Evolutionary conservation across 306 rosid genomes (phyloP), one percentile per base, ranked within the genome.

Genomic region (Carpinus fangiana): DNA sequence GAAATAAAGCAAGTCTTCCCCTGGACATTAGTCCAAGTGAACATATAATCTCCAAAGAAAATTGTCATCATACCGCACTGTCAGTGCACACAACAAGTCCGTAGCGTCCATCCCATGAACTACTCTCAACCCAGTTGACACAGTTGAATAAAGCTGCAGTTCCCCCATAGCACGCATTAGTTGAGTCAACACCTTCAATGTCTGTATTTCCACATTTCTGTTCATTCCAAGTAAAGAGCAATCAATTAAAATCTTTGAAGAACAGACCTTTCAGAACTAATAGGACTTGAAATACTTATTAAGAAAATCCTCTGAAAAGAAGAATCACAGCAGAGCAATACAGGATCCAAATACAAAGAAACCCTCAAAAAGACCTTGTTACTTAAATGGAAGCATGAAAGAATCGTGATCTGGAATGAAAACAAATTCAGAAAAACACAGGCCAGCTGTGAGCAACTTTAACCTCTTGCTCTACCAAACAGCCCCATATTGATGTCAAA

Each of bases 71-170:
- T 90, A 96, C 99, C 79, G 99, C 99, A 79, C 97, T 96, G 81
- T 96, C 99, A 11, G 98, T 91, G 83, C 94, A 93, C 88, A 96
- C 98, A 73, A 96, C 99, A 69, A 96, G 98, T 65, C 98, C 99
- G 70, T 96, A 93, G 70, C 98, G 99, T 34, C 99, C 99, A 83
- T 96, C 99, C 99, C 99, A 96, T 17, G 99, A 96, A 84, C 79
- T 86, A 88, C 99, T 93, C 86, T 95, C 98, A 76, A 95, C 96
- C 98, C 98, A 95, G 43, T 95, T 95, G 87, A 92, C 97, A 85
- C 98, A 95, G 74, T 95, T 95, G 87, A 95, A 91, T 81, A 95
- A 81, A 70, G 98, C 98, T 36, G 98, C 98, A 74, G 98, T 95
- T 79, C 98, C 98, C 46, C 98, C 98, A 78, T 95, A 95, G 93